Conservation (phyloP, 495 filamentous ascomycete species). For the Penicillium antarcticum region DNA sequence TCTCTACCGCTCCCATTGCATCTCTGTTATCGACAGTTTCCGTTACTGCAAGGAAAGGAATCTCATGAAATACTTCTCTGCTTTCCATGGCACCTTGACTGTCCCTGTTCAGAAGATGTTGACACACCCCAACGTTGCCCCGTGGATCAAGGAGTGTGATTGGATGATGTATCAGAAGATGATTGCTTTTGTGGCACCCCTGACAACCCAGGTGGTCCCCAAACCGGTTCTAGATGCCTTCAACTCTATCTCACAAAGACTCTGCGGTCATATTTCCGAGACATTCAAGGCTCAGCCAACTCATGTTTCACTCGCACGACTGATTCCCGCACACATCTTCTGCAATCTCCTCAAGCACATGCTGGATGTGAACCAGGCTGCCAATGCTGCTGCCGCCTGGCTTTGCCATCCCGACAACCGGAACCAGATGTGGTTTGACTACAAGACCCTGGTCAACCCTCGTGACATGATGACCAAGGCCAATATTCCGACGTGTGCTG, state of each 20-base stretch:
- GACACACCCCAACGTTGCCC: constrained; percentile 71
- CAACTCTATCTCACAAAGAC: constrained; percentile 73
- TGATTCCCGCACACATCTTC: constrained; percentile 86
- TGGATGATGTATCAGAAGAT: constrained; percentile 95
- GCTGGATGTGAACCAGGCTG: constrained; percentile 85
- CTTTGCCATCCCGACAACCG: constrained; percentile 46
- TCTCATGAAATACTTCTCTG: constrained; percentile 91
- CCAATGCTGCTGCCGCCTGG: constrained; percentile 52
- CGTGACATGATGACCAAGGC: constrained; percentile 45
- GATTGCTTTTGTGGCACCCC: constrained; percentile 79
- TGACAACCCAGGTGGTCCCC: constrained; percentile 87
- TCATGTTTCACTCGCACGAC: constrained; percentile 81
- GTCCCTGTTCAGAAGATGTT: constrained; percentile 97
- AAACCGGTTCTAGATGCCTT: constrained; percentile 78
- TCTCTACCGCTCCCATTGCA: constrained; percentile 90
- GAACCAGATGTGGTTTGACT: constrained; percentile 88
- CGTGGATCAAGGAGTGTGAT: constrained; percentile 94
- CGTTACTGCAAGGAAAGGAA: constrained; percentile 93
- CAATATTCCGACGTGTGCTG: constrained; percentile 40
- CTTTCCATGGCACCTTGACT: constrained; percentile 92
- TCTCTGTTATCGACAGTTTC: constrained; percentile 89
- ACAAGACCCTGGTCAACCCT: constrained; percentile 75
- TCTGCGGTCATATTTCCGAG: constrained; percentile 70
- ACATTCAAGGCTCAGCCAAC: constrained; percentile 77
- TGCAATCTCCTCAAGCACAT: constrained; percentile 78